Evolutionary conservation across 768 basidiomycete genomes (phyloP), one percentile per base, ranked within the genome.

Genomic region (Trametes gibbosa): DNA sequence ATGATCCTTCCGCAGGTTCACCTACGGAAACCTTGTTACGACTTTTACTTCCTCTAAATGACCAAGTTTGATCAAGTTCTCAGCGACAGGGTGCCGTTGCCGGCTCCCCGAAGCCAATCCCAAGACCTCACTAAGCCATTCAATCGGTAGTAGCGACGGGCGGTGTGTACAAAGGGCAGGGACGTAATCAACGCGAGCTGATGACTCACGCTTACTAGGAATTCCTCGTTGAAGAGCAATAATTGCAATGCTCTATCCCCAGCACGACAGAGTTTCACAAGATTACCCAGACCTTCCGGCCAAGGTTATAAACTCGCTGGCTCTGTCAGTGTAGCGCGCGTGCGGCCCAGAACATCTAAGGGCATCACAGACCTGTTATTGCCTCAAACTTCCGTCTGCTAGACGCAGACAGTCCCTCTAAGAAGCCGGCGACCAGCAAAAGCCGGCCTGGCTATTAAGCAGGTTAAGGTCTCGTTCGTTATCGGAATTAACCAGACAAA

Each of bases 401-500:
- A 87, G 79, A 86, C 79, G 81, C 82, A 79, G 80, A 86, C 80
- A 87, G 86, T 86, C 85, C 86, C 84, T 88, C 85, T 88, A 88
- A 89, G 86, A 90, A 88, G 86, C 81, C 82, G 68, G 76, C 79
- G 81, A 81, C 84, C 84, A 85, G 81, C 86, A 65, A 79, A 82
- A 76, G 79, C 74, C 77, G 73, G 80, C 82, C 84, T 79, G 86
- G 80, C 87, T 90, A 90, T 89, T 90, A 87, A 89, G 89, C 87
- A 89, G 85, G 86, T 86, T 85, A 87, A 88, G 86, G 89, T 90
- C 87, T 90, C 87, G 83, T 89, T 90, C 84, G 84, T 89, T 89
- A 90, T 90, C 87, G 84, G 86, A 90, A 90, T 91, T 90, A 90
- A 90, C 88, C 89, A 90, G 90, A 91, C 89, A 90, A 90, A 90